Base-by-base conservation (phyloP, 768 basidiomycete genomes). In the Russula sp. region DNA sequence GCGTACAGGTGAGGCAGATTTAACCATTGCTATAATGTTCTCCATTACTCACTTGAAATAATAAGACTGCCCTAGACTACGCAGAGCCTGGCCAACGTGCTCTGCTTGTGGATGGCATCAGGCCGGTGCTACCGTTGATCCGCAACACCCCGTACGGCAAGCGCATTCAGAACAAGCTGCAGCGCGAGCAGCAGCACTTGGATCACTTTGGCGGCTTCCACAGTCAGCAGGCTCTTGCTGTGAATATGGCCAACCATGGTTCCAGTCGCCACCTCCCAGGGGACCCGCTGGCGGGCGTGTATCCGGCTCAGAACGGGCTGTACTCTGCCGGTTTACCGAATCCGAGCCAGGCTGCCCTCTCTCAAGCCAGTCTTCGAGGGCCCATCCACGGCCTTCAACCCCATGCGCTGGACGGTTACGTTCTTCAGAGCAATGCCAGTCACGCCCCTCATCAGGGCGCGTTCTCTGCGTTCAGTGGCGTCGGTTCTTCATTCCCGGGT, bases 111-210 rank as follows among this genome's bases (percentile, higher is more conserved):
- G 96, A 98, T 70, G 93, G 92, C 67, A 99, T 99, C 72, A 89
- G 97, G 53, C 97, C 97, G n/a, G 93, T 98, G 63, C 81, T 99
- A 29, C 97, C 97, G 2, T 81, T 98, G 69, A 99, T 99, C 71
- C 90, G 97, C 70, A 99, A 99, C 76, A 99, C 97, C 10, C 97
- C 97, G 7, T 99, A 99, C 69, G 97, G 97, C 68, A 99, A 99
- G 79, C 87, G 97, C 47, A 99, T 99, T 70, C 96, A 98, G 75
- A 95, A 94, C 79, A 98, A 98, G 76, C 78, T 98, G 57, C 95
- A 97, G 75, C 91, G 96, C 60, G 94, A 96, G 75, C 90, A 63
- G 41, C 62, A 63, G 49, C 66, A 92, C 68, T 81, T 88, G 75
- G 89, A 90, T 67, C 80, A 77, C 58, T 86, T 79, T 63, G 79